Evolutionary conservation across 2,329 filamentous ascomycete species (phyloP).

Genomic region (Phyllachora maydis): DNA sequence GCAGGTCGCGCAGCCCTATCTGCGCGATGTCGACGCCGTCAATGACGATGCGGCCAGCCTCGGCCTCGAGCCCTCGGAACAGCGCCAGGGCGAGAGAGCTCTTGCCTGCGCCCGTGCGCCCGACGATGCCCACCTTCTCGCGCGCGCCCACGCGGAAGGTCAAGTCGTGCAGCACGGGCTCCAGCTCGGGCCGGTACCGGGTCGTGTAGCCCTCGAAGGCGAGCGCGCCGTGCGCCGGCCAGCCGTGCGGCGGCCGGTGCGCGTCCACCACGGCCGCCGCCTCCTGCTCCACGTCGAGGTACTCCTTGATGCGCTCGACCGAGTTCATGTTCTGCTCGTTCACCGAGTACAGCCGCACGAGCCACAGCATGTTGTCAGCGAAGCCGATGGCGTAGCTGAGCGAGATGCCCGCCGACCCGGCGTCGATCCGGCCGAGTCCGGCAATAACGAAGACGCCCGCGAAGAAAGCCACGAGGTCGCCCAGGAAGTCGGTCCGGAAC

Average conservation of each 20-base stretch:
- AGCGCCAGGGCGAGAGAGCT: slow-evolving; percentile 83
- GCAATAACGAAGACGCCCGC: slow-evolving; percentile 79
- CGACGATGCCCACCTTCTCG: slow-evolving; percentile 93
- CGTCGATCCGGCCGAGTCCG: slow-evolving; percentile 65
- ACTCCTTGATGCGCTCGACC: slow-evolving; percentile 93
- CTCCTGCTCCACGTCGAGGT: slow-evolving; percentile 90
- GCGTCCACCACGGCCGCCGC: slow-evolving; percentile 59
- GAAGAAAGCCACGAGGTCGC: slow-evolving; percentile 83
- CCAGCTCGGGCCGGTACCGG: slow-evolving; percentile 70
- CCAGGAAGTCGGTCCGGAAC: slow-evolving; percentile 75
- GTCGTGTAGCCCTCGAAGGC: slow-evolving; percentile 83
- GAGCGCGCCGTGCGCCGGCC: slow-evolving; percentile 71
- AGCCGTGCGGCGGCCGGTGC: slow-evolving; percentile 55
- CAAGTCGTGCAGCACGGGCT: slow-evolving; percentile 65
- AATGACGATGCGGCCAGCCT: slow-evolving; percentile 72
- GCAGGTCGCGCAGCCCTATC: slow-evolving; percentile 84
- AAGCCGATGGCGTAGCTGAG: slow-evolving; percentile 93
- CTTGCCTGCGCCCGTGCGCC: slow-evolving; percentile 88
- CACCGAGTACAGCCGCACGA: slow-evolving; percentile 78
- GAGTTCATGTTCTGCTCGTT: slow-evolving; percentile 99
- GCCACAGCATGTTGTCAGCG: slow-evolving; percentile 91
- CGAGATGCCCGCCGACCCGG: slow-evolving; percentile 81
- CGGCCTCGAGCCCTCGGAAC: slow-evolving; percentile 84
- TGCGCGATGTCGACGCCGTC: slow-evolving; percentile 77
- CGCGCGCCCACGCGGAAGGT: slow-evolving; percentile 69